Evolutionary conservation across 768 basidiomycete genomes (phyloP).

Genomic region (Mycena leptocephala): DNA sequence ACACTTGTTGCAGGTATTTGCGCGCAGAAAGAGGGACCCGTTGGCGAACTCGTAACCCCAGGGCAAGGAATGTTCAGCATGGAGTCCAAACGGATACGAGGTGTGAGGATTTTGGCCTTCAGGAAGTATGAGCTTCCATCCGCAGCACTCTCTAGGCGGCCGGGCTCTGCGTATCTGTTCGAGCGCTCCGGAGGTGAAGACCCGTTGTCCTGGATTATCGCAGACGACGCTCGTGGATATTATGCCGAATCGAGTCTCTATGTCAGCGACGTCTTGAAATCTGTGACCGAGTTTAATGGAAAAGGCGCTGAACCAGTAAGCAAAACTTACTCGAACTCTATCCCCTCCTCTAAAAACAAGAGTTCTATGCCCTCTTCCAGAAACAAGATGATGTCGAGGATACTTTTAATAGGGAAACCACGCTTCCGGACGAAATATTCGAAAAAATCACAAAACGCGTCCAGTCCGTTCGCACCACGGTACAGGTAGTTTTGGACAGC

Average conservation of each 20-base stretch:
- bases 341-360: conserved; percentile 5
- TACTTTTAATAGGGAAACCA: neutral
- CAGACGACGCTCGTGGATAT: neutral
- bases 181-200: neutral
- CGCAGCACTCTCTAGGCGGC: neutral
- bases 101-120: neutral
- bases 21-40: neutral
- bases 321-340: neutral
- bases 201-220: neutral
- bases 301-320: neutral
- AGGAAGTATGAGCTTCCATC: neutral
- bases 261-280: neutral
- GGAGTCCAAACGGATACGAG: neutral
- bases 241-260: neutral
- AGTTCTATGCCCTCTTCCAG: no score
- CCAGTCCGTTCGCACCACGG: neutral
- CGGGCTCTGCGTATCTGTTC: neutral
- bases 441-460: conserved; percentile 14
- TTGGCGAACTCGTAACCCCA: conserved; percentile 6
- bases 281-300: neutral
- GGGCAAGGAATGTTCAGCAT: neutral
- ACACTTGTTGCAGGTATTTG: neutral
- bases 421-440: neutral
- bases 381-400: neutral
- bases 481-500: neutral